Percentiles rank a stretch among this genome's conserved stretches.
phyloP scores from a whole-genome alignment of 164 flowering plant genomes.

The Brasenia schreberi region DNA sequence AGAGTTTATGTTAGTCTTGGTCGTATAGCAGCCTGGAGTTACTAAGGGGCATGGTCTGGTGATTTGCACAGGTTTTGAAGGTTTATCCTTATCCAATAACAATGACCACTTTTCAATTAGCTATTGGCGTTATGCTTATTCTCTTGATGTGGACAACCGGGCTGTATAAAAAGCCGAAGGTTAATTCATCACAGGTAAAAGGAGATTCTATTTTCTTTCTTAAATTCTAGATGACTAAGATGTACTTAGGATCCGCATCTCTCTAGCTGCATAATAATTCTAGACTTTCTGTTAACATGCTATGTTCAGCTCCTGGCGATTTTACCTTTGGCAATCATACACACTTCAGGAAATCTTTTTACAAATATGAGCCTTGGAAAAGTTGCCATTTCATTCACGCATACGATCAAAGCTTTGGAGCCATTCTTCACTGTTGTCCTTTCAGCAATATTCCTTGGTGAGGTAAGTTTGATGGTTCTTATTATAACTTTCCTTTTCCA shows the following conservation, averaged over 20 bases:
- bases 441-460: conserved; percentile 91
- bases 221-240: neutral
- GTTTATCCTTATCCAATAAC: conserved; percentile 54
- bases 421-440: conserved; percentile 96
- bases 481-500: too few species aligned
- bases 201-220: neutral
- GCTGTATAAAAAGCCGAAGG: conserved; percentile 49
- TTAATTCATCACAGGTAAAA: conserved; percentile 53
- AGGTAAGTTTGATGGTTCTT: conserved; percentile 26
- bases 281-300: neutral
- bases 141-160: conserved; percentile 54
- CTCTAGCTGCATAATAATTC: neutral
- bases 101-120: conserved; percentile 46
- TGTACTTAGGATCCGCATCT: neutral
- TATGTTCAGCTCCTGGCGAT: conserved; percentile 56
- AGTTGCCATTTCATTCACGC: conserved; percentile 96
- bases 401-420: conserved; percentile 95
- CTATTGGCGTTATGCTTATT: conserved; percentile 48
- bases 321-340: conserved; percentile 76
- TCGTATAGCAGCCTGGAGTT: too few species aligned
- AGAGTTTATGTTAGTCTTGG: too few species aligned
- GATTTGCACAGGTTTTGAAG: conserved; percentile 49
- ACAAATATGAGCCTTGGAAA: conserved; percentile 98
- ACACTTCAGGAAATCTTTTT: conserved; percentile 82
- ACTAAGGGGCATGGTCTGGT: neutral